A percentile compares a stretch with the other conserved stretches of the same genome.
These are phyloP conservation scores for Sesbania bispinosa DNA, from an alignment of 306 rosid species.

Conservation along the genomic window DNA sequence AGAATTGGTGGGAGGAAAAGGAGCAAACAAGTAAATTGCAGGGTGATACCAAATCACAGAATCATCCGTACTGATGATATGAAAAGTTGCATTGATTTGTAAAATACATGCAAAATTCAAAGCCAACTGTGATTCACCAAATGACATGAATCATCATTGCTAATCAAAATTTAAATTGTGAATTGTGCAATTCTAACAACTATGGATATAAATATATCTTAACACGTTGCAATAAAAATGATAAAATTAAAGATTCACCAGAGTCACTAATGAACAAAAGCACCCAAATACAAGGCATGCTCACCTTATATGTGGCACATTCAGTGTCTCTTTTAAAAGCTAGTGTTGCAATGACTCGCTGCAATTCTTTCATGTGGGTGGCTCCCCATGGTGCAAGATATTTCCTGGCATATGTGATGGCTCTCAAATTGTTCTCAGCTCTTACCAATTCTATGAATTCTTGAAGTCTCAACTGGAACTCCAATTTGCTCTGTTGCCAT, in stretches of 20 bases:
- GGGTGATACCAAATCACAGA: not conserved
- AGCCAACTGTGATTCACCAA: not conserved
- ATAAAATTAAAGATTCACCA: not conserved
- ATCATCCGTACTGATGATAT: not conserved
- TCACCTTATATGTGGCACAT: constrained; percentile 86
- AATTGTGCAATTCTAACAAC: constrained; percentile 19
- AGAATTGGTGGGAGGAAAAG: not conserved
- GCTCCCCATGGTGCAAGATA: constrained; percentile 91
- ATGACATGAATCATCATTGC: not conserved
- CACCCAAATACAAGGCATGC: not conserved
- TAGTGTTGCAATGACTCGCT: constrained; percentile 73
- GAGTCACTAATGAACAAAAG: not conserved
- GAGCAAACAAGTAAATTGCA: not conserved
- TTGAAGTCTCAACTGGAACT: constrained; percentile 94
- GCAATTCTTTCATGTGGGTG: constrained; percentile 84
- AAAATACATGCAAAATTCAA: not conserved
- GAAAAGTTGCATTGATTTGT: not conserved
- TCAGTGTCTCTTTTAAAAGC: constrained; percentile 85
- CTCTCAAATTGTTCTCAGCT: constrained; percentile 76
- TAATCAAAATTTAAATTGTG: not conserved
- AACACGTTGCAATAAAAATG: not conserved
- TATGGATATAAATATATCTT: not conserved
- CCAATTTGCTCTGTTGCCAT: constrained; percentile 77
- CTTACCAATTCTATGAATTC: constrained; percentile 95
- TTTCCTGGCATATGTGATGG: constrained; percentile 80